Evolutionary conservation across 2,329 filamentous ascomycete genomes (phyloP), one percentile per base, ranked within the genome.

Genomic region (Torrubiellomyces zombiae): DNA sequence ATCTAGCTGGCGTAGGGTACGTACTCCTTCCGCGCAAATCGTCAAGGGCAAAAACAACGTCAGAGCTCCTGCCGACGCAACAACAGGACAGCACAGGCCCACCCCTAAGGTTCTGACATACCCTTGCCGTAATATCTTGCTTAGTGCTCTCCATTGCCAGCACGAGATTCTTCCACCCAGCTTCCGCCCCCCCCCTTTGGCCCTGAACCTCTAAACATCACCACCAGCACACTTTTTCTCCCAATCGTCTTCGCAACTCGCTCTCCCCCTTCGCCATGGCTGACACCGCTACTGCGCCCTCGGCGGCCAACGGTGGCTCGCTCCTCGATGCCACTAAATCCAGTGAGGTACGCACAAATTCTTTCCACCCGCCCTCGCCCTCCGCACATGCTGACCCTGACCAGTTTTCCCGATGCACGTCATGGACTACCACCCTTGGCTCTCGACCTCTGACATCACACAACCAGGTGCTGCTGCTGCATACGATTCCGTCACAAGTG

Each of bases 281-380:
- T 38, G 47, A 50, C 37, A 38, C 44, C 35, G 40, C 47, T 29
- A 31, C 26, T 27, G 25, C 29, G 26, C 21, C 27, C 16, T 39
- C 41, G 16, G 40, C 49, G 42, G 44, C 48, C 48, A 64, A 63
- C 48, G 60, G 58, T 44, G 50, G 39, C 38, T 52, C 56, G 38
- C 46, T 51, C 36, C 32, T 56, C 33, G 50, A 63, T 36, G 43
- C 48, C 36, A 50, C 62, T 41, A 65, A 63, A 48, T 52, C 46
- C 42, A 66, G 63, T 68, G 55, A 52, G 63, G 63, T 63, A 40
- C 29, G 58, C n/a, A n/a, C n/a, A n/a, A n/a, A n/a, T 52, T 13
- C 33, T 31, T 23, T 30, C 24, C 27, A 25, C 24, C 28, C 32
- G 28, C 24, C 25, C 20, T 25, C 19, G 22, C 25, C 16, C 11